Evolutionary conservation across 1,284 basidiomycete species (phyloP).

Genomic region (Neolentinus lepideus): DNA sequence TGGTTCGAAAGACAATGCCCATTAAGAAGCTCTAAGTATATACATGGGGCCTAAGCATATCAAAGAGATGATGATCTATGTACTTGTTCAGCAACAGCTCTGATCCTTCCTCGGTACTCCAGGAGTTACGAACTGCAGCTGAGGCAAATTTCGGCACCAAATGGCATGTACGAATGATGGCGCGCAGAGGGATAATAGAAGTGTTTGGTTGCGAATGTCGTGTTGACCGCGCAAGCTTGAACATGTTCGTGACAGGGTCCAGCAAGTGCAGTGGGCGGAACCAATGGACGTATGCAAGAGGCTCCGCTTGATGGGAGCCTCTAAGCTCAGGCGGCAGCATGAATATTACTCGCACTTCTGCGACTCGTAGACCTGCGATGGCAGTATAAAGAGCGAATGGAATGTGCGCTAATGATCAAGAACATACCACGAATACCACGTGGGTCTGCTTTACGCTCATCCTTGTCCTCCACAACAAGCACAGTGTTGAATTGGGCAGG

Average conservation of each 20-base stretch:
- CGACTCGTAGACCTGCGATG: constrained; percentile 14
- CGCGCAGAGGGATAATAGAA: constrained; percentile 13
- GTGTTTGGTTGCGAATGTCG: constrained; percentile 5
- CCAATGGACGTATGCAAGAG: constrained; percentile 26
- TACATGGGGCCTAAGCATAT: not conserved
- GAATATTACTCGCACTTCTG: constrained; percentile 17
- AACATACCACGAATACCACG: not conserved
- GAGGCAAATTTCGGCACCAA: constrained; percentile 12
- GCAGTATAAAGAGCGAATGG: not conserved
- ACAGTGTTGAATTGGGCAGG: constrained; percentile 18
- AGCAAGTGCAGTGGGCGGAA: constrained; percentile 15
- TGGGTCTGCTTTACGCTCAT: not conserved
- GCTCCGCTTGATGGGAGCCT: constrained; percentile 8
- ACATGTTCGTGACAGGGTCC: not conserved
- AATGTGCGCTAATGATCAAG: not conserved
- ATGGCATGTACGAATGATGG: constrained; percentile 11
- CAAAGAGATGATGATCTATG: not conserved
- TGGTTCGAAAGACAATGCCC: too few relatives aligned
- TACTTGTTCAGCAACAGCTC: not conserved
- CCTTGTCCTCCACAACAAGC: constrained; percentile 16
- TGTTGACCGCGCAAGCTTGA: not conserved
- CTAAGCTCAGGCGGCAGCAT: constrained; percentile 7
- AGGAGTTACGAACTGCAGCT: not conserved
- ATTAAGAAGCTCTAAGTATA: too few relatives aligned
- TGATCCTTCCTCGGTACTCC: not conserved